Conservation (phyloP, 257 asterid species). For the Solanum tacnaense region DNA sequence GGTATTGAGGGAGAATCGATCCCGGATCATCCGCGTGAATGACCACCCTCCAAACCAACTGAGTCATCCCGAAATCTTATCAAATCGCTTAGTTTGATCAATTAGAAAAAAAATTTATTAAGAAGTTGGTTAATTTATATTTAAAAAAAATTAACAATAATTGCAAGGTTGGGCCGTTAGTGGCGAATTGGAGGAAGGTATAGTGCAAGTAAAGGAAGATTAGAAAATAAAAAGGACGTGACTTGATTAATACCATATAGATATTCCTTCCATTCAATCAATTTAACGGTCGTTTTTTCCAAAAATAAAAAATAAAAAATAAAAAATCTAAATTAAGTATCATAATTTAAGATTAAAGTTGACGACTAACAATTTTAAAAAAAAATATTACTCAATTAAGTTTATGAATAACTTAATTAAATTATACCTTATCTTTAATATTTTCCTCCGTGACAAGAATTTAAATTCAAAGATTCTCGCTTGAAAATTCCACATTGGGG, state of each 20-base stretch:
- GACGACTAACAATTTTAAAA: rapidly evolving
- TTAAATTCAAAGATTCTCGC: neutral
- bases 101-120: too few species aligned
- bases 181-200: neutral
- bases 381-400: neutral
- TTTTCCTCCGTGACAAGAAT: neutral
- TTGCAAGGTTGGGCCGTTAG: neutral
- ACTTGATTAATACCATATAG: neutral
- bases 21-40: too few species aligned
- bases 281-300: neutral
- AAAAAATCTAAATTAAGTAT: too few species aligned
- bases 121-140: neutral
- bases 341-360: neutral
- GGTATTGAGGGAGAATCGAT: too few species aligned
- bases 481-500: too few species aligned
- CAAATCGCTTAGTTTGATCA: too few species aligned
- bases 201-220: neutral
- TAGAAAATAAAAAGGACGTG: neutral
- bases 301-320: too few species aligned
- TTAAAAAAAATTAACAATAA: neutral
- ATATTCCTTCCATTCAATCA: neutral
- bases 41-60: too few species aligned
- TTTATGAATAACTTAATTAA: neutral
- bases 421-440: neutral
- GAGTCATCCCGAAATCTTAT: too few species aligned